Percentiles rank a stretch among this genome's conserved stretches.
phyloP scores from a whole-genome alignment of 352 stramenopile species.

The Phytophthora pisi region DNA sequence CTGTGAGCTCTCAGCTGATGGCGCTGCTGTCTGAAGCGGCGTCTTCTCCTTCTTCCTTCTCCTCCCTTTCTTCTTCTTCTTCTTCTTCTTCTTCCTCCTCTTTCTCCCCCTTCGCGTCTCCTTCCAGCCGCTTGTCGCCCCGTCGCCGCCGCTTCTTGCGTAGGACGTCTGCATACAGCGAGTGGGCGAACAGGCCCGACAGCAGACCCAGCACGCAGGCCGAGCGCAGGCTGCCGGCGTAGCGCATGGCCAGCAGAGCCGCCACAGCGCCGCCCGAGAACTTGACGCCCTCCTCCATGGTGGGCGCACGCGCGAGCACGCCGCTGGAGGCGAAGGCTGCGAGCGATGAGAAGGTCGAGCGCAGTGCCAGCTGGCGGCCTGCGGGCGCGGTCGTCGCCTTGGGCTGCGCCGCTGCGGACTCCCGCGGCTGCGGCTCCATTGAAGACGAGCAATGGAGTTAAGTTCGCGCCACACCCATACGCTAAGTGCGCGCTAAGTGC shows the following conservation, averaged over 20 bases:
- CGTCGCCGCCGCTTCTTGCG: slow-evolving; percentile 38
- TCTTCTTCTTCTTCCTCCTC: slow-evolving; percentile 14
- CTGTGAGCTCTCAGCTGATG: not conserved
- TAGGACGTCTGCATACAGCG: slow-evolving; percentile 74
- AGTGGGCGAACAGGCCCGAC: slow-evolving; percentile 71
- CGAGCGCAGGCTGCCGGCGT: slow-evolving; percentile 63
- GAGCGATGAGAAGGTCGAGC: slow-evolving; percentile 27
- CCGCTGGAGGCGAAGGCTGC: slow-evolving; percentile 17
- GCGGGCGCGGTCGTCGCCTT: slow-evolving; percentile 8
- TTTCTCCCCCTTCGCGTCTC: slow-evolving; percentile 3
- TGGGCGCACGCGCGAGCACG: slow-evolving; percentile 33
- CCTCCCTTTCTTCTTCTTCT: not conserved
- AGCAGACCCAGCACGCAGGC: slow-evolving; percentile 65
- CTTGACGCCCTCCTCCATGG: slow-evolving; percentile 63
- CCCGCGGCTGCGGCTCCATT: slow-evolving; percentile 22
- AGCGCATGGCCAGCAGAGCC: slow-evolving; percentile 62
- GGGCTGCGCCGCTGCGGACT: slow-evolving; percentile 6
- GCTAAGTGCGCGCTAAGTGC: too few relatives aligned
- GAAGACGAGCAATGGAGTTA: too few relatives aligned
- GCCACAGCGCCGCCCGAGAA: slow-evolving; percentile 63
- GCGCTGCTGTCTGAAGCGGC: slow-evolving; percentile 2
- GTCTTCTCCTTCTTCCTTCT: not conserved
- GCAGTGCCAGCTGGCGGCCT: slow-evolving; percentile 25
- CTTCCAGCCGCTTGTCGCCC: slow-evolving; percentile 19
- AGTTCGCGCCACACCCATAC: too few relatives aligned